These are phyloP conservation scores for Penicillium sp. DNA, from an alignment of 2,329 filamentous ascomycete genomes.

Conservation along the genomic window DNA sequence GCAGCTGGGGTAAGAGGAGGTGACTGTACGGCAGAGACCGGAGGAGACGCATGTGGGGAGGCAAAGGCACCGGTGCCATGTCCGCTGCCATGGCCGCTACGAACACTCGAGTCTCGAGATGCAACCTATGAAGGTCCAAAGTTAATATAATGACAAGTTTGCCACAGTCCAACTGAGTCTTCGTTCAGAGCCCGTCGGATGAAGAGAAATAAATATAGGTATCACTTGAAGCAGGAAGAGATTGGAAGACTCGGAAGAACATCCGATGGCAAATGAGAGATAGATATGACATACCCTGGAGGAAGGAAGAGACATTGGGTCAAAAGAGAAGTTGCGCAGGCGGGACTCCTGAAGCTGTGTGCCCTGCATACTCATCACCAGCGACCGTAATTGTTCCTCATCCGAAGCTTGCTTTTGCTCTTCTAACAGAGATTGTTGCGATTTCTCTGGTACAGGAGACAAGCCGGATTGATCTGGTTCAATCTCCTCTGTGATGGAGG, in stretches of 20 bases:
- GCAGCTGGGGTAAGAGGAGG: slow-evolving; percentile 86
- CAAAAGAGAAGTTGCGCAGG: slow-evolving; percentile 83
- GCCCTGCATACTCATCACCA: slow-evolving; percentile 71
- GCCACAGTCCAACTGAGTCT: not conserved
- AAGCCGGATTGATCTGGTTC: slow-evolving; percentile 45
- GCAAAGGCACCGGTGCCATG: slow-evolving; percentile 61
- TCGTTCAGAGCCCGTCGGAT: not conserved
- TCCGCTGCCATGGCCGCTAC: slow-evolving; percentile 57
- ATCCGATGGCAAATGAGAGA: slow-evolving; percentile 5
- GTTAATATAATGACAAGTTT: slow-evolving; percentile 8
- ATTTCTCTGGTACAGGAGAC: slow-evolving; percentile 20
- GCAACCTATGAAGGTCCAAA: slow-evolving; percentile 32
- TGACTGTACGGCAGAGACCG: slow-evolving; percentile 71
- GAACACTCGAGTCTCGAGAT: slow-evolving; percentile 60
- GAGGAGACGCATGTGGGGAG: slow-evolving; percentile 67
- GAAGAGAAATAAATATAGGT: not conserved
- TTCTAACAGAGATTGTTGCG: slow-evolving; percentile 3
- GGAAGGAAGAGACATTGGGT: slow-evolving; percentile 79
- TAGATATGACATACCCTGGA: slow-evolving; percentile 39
- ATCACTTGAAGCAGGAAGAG: not conserved
- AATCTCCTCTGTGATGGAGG: slow-evolving; percentile 69
- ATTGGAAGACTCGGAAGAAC: not conserved
- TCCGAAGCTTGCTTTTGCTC: slow-evolving; percentile 26
- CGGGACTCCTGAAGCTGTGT: slow-evolving; percentile 76
- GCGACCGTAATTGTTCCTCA: slow-evolving; percentile 66